phyloP scores from a whole-genome alignment of 2,329 filamentous ascomycete species.

The Neofusicoccum cordaticola region DNA sequence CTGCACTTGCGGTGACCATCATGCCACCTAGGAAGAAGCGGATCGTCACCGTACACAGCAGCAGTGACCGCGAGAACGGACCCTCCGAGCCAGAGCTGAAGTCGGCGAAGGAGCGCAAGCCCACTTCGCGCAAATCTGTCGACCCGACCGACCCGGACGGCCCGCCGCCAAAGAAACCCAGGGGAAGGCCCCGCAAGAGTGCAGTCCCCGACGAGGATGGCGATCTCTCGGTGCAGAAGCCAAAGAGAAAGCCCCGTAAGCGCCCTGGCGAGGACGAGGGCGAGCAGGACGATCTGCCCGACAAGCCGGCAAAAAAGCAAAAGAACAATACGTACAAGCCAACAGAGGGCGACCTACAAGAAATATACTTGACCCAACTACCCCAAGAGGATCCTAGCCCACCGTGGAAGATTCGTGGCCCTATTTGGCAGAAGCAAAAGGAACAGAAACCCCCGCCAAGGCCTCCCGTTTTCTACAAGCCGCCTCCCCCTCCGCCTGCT shows the following conservation, averaged over 20 bases:
- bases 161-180: constrained; percentile 9
- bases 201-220: background rate
- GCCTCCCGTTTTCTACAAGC: constrained; percentile 20
- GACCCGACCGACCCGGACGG: background rate
- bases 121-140: constrained; percentile 1
- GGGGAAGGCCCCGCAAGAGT: constrained; percentile 13
- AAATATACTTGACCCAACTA: constrained; percentile 44
- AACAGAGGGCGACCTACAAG: constrained; percentile 37
- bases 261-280: background rate
- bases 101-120: background rate
- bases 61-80: constrained; percentile 11
- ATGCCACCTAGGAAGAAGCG: constrained; percentile 16
- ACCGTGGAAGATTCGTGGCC: constrained; percentile 43
- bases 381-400: constrained; percentile 31
- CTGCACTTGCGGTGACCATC: constrained; percentile 1
- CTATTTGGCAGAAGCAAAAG: constrained; percentile 46
- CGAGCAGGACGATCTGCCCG: background rate
- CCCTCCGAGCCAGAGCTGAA: background rate
- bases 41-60: constrained; percentile 4
- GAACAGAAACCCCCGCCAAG: constrained; percentile 20
- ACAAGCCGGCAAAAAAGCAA: constrained; percentile 29
- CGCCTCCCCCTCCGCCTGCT: constrained; percentile 10
- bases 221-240: background rate
- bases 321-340: constrained; percentile 46
- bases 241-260: constrained; percentile 1